phyloP scores from a whole-genome alignment of 2,329 filamentous ascomycete genomes.

The Trichophyton mentagrophytes region DNA sequence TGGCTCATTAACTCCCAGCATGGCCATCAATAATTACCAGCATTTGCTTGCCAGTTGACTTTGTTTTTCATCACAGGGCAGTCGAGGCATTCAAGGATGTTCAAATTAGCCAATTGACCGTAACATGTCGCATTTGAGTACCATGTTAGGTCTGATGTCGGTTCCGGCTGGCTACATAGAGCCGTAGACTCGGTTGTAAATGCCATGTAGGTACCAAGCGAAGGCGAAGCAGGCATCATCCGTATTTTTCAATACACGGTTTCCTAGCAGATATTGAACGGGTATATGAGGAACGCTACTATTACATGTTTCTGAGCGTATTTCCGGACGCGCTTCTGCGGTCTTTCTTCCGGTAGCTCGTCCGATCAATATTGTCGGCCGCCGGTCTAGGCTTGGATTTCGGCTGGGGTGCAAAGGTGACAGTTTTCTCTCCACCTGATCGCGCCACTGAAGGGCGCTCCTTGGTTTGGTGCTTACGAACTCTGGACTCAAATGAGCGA shows the following conservation, averaged over 20 bases:
- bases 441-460: constrained; percentile 22
- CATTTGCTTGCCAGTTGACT: neutral
- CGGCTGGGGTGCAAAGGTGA: constrained; percentile 46
- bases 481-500: constrained; percentile 46
- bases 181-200: too few relatives aligned
- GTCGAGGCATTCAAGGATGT: too few relatives aligned
- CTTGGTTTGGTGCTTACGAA: constrained; percentile 32
- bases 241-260: neutral
- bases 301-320: constrained; percentile 34
- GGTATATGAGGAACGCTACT: constrained; percentile 11
- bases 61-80: neutral
- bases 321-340: constrained; percentile 39
- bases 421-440: constrained; percentile 41
- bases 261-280: neutral
- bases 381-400: constrained; percentile 24
- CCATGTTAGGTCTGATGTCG: too few relatives aligned
- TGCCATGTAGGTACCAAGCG: too few relatives aligned
- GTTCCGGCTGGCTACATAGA: too few relatives aligned
- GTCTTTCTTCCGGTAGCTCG: constrained; percentile 26
- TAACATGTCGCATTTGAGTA: too few relatives aligned
- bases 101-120: too few relatives aligned
- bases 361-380: constrained; percentile 11
- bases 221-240: too few relatives aligned
- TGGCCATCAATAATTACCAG: neutral
- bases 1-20: neutral